Conservation (phyloP, 768 basidiomycete genomes). For the Agaricus blazei region DNA sequence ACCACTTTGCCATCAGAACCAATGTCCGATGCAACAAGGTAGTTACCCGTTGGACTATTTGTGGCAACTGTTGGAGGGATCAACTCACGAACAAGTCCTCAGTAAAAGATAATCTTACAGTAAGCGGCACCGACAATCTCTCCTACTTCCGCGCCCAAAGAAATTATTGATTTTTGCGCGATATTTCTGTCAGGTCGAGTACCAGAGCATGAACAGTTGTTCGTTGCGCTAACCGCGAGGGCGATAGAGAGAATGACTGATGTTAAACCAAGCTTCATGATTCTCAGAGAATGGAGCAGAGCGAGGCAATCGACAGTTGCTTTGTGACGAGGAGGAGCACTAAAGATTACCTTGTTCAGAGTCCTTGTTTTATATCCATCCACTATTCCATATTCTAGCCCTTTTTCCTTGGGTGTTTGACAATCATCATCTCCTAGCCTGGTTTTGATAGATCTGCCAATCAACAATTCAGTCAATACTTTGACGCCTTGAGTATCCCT, state of each 20-base stretch:
- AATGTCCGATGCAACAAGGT: slow-evolving; percentile 37
- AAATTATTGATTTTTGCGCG: no score
- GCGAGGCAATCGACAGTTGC: no score
- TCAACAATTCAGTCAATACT: no score
- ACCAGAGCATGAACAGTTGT: neutral
- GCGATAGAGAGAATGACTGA: neutral
- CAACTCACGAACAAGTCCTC: neutral
- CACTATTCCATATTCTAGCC: no score
- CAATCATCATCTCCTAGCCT: no score
- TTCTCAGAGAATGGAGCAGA: neutral
- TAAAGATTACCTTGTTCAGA: no score
- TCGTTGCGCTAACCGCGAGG: neutral
- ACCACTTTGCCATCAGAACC: slow-evolving; percentile 38
- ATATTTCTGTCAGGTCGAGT: no score
- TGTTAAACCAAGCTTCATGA: neutral
- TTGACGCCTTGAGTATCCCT: no score
- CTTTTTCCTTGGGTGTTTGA: no score
- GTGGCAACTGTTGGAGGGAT: slow-evolving; percentile 35
- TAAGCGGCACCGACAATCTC: slow-evolving; percentile 24
- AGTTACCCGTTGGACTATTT: slow-evolving; percentile 42
- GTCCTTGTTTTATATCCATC: no score
- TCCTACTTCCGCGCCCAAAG: neutral
- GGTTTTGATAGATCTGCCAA: no score
- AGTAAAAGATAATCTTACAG: slow-evolving; percentile 13
- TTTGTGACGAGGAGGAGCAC: no score